Percentiles rank a stretch among this genome's conserved stretches.
These are phyloP conservation scores for Achaetomium macrosporum DNA, from an alignment of 2,329 filamentous ascomycete genomes.

Conservation along the genomic window DNA sequence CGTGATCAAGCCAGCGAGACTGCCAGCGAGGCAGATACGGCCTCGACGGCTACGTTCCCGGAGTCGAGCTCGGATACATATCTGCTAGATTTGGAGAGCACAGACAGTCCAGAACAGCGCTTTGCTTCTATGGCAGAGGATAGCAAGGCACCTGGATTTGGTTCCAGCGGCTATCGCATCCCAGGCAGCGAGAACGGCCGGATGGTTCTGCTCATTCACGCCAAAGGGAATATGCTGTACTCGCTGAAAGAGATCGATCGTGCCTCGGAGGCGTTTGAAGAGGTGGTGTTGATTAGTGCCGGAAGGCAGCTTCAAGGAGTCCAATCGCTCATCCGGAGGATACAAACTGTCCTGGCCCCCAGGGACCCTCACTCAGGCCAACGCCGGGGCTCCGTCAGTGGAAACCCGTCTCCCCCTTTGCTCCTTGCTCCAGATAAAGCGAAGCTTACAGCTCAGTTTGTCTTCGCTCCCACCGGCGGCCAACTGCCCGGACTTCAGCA, in stretches of 20 bases:
- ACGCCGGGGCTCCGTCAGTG: slow-evolving; percentile 9
- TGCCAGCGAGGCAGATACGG: slow-evolving; percentile 22
- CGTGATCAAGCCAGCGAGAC: slow-evolving; percentile 25
- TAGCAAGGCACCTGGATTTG: slow-evolving; percentile 50
- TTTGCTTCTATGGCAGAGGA: slow-evolving; percentile 17
- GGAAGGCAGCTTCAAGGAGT: slow-evolving; percentile 67
- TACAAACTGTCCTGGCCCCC: slow-evolving; percentile 63
- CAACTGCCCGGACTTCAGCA: slow-evolving; percentile 73
- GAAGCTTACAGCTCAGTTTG: slow-evolving; percentile 71
- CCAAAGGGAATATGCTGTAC: slow-evolving; percentile 98
- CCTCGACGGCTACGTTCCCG: slow-evolving; percentile 14
- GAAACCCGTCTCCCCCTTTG: slow-evolving; percentile 52
- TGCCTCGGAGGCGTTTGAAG: slow-evolving; percentile 87
- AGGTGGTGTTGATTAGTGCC: slow-evolving; percentile 83
- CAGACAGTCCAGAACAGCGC: slow-evolving; percentile 21
- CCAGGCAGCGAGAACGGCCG: slow-evolving; percentile 84
- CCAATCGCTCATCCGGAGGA: slow-evolving; percentile 69
- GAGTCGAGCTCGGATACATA: slow-evolving; percentile 22
- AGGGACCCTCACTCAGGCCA: slow-evolving; percentile 30
- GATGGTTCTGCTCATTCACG: slow-evolving; percentile 88
- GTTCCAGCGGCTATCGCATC: slow-evolving; percentile 77
- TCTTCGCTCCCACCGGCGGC: slow-evolving; percentile 67
- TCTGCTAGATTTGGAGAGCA: slow-evolving; percentile 22
- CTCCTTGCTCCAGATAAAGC: slow-evolving; percentile 79
- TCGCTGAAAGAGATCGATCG: slow-evolving; percentile 72